Evolutionary conservation across 2,329 filamentous ascomycete genomes (phyloP).

Genomic region (Colletotrichum salicis): DNA sequence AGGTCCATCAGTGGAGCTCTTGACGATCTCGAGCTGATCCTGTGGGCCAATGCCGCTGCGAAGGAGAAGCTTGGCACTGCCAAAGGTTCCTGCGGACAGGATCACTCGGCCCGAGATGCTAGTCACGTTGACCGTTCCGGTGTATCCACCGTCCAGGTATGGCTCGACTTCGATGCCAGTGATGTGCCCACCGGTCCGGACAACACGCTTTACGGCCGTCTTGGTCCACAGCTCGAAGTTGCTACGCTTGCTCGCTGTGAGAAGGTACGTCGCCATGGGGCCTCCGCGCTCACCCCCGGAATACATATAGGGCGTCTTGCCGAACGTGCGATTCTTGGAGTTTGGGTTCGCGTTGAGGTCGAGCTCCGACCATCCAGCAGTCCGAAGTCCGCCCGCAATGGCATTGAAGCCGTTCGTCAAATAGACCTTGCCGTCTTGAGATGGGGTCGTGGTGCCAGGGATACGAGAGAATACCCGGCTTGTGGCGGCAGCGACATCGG

Average conservation of each 20-base stretch:
- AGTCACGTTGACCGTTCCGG: constrained; percentile 70
- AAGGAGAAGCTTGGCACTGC: constrained; percentile 75
- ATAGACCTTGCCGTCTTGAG: constrained; percentile 73
- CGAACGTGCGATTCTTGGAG: constrained; percentile 73
- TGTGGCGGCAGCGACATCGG: constrained; percentile 69
- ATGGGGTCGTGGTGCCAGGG: constrained; percentile 74
- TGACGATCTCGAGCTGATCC: constrained; percentile 66
- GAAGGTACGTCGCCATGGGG: constrained; percentile 77
- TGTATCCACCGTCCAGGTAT: constrained; percentile 61
- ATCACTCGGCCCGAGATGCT: constrained; percentile 71
- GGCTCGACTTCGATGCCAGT: constrained; percentile 76
- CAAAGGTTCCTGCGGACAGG: constrained; percentile 74
- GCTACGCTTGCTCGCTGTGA: constrained; percentile 64
- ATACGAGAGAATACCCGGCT: constrained; percentile 75
- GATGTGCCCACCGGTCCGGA: constrained; percentile 69
- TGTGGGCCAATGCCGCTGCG: constrained; percentile 74
- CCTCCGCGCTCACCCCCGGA: constrained; percentile 73
- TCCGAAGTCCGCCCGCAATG: constrained; percentile 66
- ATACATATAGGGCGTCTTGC: constrained; percentile 75
- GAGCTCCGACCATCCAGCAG: constrained; percentile 71
- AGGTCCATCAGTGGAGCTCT: constrained; percentile 59
- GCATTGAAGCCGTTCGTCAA: constrained; percentile 74
- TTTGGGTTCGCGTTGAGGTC: constrained; percentile 68
- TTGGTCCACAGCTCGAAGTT: constrained; percentile 77
- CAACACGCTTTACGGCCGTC: constrained; percentile 73